Evolutionary conservation across 257 asterid species (phyloP), one percentile per base, ranked within the genome.

Genomic region (Salvia miltiorrhiza): DNA sequence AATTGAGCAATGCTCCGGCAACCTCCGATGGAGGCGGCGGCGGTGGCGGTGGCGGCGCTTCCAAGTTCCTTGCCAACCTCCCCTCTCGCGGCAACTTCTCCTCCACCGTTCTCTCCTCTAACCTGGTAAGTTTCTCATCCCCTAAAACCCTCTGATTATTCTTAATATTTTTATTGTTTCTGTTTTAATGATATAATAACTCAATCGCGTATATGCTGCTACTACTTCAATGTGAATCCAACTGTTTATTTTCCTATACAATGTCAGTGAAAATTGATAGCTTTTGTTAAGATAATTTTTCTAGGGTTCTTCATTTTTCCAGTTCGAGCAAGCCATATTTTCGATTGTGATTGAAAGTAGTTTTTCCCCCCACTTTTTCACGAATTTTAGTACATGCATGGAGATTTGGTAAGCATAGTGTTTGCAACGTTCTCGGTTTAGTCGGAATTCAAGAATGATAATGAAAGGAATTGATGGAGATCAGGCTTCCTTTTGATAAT

Each of bases 1-100:
- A 63, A 56, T 41, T 37, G 39, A 67, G 65, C 74, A 61, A 48
- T 62, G 65, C 76, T 19, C 52, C 74, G 72, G 65, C 77, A 5
- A 52, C 65, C 57, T n/a, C 82, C 69, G 75, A 63, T 57, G 78
- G 70, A 23, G 84, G 11, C 39, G 20, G 20, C 20, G 39, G 39
- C 63, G 71, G 66, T 55, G 79, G 35, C 62, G 71, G 68, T 56
- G 78, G 70, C 59, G 87, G 84, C 52, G 85, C 85, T 14, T 67
- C 89, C 57, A 52, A 65, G 72, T 84, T 77, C 71, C 91, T 88
- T 1, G 61, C 84, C 39, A 61, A 72, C 72, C 96, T 88, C 47
- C 96, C 96, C 44, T 86, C 93, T 71, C 96, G 90, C 7, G 96
- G 96, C 65, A 80, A 79, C 72, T 84, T 88, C 76, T 82, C 96